These are phyloP conservation scores for Diphasiastrum complanatum DNA, from an alignment of 83 land plant species.

Conservation along the genomic window DNA sequence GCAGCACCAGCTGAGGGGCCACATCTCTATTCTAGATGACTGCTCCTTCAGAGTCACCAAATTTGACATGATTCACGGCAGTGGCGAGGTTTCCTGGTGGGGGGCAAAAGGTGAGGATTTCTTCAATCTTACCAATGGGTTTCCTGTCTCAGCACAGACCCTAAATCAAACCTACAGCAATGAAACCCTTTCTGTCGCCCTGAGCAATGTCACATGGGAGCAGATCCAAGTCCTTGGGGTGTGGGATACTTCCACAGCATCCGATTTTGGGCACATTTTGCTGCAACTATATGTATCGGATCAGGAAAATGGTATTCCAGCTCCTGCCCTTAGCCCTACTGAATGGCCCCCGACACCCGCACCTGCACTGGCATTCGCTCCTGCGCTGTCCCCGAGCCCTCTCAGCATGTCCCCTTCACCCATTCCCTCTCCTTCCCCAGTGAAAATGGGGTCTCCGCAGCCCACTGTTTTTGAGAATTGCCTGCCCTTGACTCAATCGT, in stretches of 20 bases:
- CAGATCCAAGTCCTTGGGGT: conserved; percentile 60
- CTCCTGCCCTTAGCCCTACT: conserved; percentile 13
- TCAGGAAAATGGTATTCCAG: neutral
- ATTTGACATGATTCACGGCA: conserved; percentile 86
- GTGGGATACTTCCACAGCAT: conserved; percentile 70
- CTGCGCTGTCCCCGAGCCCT: conserved; percentile 16
- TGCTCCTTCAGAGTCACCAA: conserved; percentile 70
- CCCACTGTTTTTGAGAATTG: conserved; percentile 96
- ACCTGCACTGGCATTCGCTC: conserved; percentile 10
- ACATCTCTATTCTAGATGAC: conserved; percentile 50
- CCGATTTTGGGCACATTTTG: conserved; percentile 77
- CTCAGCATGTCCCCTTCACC: conserved; percentile 8
- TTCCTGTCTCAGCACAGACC: conserved; percentile 40
- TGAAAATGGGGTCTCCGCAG: conserved; percentile 23
- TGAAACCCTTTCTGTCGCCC: conserved; percentile 19
- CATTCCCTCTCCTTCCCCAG: neutral
- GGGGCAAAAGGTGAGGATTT: conserved; percentile 63
- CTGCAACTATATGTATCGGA: neutral
- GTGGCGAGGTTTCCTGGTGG: conserved; percentile 80
- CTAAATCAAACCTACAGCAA: conserved; percentile 53
- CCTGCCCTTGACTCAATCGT: conserved; percentile 43
- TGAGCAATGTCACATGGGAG: conserved; percentile 59
- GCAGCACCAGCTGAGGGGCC: conserved; percentile 89
- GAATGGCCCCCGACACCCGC: neutral
- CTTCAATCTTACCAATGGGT: conserved; percentile 58